Evolutionary conservation across 305 asterid genomes (phyloP), one percentile per base, ranked within the genome.

Genomic region (Rubia peregrina): DNA sequence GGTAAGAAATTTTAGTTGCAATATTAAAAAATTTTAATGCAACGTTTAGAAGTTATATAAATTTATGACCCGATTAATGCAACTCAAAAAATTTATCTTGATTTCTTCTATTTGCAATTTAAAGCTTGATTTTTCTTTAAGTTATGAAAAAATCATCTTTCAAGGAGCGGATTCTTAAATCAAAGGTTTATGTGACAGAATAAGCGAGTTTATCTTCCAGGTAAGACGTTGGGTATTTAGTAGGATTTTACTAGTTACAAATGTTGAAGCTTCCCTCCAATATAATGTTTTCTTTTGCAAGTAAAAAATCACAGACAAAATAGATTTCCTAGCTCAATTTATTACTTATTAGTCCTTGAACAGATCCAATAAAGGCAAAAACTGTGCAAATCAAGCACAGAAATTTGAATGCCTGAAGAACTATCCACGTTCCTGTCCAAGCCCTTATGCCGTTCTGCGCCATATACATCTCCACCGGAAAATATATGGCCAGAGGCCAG

Each of bases 401-500:
- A 9, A 80, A 43, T 43, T 75, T 72, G 69, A 87, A 81, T 61
- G 71, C 81, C 73, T 84, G 86, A 66, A 84, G 80, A 60, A 70
- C 60, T 3, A 81, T 67, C 93, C 90, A 83, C 9, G 24, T 48
- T 33, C 79, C 66, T 4, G 86, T 80, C 88, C 89, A 86, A 46
- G 84, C 70, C 72, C 84, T 65, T 63, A 85, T 70, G 51, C 76
- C 74, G 51, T 81, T 81, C 83, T 84, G 89, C 16, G 48, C 80
- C 38, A 87, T 43, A 70, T 77, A 85, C 87, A 85, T 85, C 72
- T 85, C 84, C 13, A 83, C 83, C 0, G 90, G 93, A 70, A 87
- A 87, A 73, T 87, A 87, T 68, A 87, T 79, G 0, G 78, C 83
- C 79, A 87, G 71, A 6, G 92, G 92, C 90, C 90, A 87, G 75